Conservation (phyloP, 139 green algal species). For the Chlorella sp. region DNA sequence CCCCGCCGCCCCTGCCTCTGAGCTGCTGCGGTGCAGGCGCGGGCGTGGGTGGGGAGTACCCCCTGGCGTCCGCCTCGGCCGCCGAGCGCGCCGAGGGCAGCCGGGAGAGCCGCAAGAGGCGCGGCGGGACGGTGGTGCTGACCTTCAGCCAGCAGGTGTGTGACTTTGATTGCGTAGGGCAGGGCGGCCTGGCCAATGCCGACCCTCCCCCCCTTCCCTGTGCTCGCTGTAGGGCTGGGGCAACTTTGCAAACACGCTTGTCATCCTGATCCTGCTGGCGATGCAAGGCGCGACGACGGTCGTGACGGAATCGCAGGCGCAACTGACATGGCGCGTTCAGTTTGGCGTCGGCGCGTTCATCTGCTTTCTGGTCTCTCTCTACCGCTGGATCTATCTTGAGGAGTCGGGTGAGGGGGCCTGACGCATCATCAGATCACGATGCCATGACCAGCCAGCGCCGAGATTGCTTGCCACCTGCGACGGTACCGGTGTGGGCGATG, state of each 20-base stretch:
- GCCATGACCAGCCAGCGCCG: too few species aligned
- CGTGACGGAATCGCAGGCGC: neutral
- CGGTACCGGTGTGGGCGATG: too few species aligned
- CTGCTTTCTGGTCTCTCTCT: constrained; percentile 36
- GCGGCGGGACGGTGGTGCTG: constrained; percentile 43
- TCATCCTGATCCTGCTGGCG: constrained; percentile 37
- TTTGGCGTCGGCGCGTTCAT: constrained; percentile 48
- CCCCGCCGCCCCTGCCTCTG: neutral
- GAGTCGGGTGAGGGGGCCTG: too few species aligned
- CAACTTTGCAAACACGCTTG: constrained; percentile 38
- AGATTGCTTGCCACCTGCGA: too few species aligned
- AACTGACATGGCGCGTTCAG: constrained; percentile 15
- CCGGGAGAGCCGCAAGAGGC: constrained; percentile 37
- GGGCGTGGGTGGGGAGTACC: constrained; percentile 73
- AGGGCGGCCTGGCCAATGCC: neutral
- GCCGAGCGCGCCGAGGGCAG: constrained; percentile 69
- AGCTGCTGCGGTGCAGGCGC: neutral
- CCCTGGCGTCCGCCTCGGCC: constrained; percentile 72
- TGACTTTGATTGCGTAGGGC: neutral
- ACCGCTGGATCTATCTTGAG: constrained; percentile 42
- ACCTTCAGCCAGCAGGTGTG: constrained; percentile 40
- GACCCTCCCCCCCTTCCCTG: neutral
- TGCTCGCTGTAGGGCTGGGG: constrained; percentile 11
- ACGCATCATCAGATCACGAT: too few species aligned
- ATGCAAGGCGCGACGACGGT: constrained; percentile 10